Conservation (phyloP, 2,329 filamentous ascomycete genomes). For the Chrysoporthe cubensis region DNA sequence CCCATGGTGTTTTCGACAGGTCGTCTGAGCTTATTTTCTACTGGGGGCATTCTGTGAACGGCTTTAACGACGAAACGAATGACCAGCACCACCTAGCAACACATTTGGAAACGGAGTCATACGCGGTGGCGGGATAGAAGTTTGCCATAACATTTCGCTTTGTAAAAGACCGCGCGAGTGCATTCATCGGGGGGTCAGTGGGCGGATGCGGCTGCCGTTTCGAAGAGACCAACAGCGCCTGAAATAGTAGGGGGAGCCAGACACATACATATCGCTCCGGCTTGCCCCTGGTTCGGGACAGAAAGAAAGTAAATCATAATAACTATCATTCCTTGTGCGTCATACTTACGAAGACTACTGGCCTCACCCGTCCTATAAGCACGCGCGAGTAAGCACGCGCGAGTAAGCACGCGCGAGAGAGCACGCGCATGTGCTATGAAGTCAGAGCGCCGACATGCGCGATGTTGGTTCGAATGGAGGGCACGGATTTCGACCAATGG, state of each 20-base stretch:
- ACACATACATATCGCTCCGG: not conserved
- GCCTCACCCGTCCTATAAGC: not conserved
- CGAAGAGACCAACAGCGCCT: not conserved
- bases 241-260: not conserved
- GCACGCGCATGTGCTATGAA: not conserved
- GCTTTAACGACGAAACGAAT: constrained; percentile 26
- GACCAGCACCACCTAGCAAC: constrained; percentile 24
- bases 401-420: not conserved
- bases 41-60: constrained; percentile 12
- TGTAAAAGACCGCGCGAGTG: not conserved
- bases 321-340: not conserved
- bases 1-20: constrained; percentile 5
- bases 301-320: constrained; percentile 5
- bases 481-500: too few relatives aligned
- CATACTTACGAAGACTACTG: not conserved
- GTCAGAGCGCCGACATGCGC: too few relatives aligned
- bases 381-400: not conserved
- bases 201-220: not conserved
- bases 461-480: too few relatives aligned
- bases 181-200: not conserved
- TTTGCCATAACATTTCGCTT: not conserved
- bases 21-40: not conserved
- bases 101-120: constrained; percentile 8
- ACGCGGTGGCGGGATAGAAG: constrained; percentile 18
- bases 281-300: not conserved